phyloP scores from a whole-genome alignment of 805 yeast genomes.

The Priceomyces carsonii region DNA sequence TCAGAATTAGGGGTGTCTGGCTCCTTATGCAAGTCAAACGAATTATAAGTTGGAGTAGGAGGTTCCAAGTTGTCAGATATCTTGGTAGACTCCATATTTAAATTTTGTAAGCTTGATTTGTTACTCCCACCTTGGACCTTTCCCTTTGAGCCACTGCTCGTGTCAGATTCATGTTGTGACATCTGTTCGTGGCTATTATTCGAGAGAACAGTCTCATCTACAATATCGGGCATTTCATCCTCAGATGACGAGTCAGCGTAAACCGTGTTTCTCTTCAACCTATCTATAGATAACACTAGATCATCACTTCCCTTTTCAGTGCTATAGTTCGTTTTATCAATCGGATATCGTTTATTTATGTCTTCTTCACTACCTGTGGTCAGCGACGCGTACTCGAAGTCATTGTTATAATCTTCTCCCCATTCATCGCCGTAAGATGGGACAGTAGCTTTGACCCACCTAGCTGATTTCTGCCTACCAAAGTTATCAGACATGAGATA shows the following conservation, averaged over 20 bases:
- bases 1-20: conserved; percentile 39
- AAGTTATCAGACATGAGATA: conserved; percentile 32
- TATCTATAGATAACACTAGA: conserved; percentile 39
- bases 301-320: conserved; percentile 10
- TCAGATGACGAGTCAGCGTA: conserved; percentile 19
- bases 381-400: conserved; percentile 14
- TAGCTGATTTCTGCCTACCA: conserved; percentile 43
- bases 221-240: conserved; percentile 12
- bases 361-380: conserved; percentile 10
- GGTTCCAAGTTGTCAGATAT: conserved; percentile 17
- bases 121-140: too few relatives aligned
- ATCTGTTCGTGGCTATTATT: background rate
- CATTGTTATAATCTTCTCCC: conserved; percentile 36
- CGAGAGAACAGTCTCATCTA: conserved; percentile 1
- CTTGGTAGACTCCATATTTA: too few relatives aligned
- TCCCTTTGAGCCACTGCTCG: too few relatives aligned
- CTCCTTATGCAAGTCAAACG: conserved; percentile 9
- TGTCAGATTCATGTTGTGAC: too few relatives aligned
- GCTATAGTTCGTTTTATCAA: conserved; percentile 1
- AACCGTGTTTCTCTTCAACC: conserved; percentile 13
- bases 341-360: conserved; percentile 7
- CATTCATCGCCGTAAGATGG: conserved; percentile 46
- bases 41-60: conserved; percentile 29
- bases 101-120: too few relatives aligned
- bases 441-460: conserved; percentile 45